phyloP scores from a whole-genome alignment of 441 rosid species.

The Arabidopsis hybrid region DNA sequence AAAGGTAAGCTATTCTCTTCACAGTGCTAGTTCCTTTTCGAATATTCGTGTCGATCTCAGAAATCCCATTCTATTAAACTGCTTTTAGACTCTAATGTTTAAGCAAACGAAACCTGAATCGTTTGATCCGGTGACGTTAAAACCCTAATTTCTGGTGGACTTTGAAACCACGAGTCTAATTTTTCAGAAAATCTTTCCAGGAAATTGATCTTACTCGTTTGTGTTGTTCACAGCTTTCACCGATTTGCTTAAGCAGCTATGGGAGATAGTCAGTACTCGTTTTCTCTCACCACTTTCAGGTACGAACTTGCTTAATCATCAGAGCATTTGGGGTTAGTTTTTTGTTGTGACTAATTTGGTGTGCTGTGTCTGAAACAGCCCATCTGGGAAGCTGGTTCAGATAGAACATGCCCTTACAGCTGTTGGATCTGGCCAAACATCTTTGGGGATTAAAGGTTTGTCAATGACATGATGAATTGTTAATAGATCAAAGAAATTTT shows the following conservation, averaged over 20 bases:
- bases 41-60: not conserved
- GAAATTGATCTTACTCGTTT: not conserved
- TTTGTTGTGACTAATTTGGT: not conserved
- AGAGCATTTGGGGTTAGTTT: not conserved
- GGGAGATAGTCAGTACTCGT: constrained; percentile 48
- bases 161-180: not conserved
- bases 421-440: constrained; percentile 97
- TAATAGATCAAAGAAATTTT: not conserved
- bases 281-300: constrained; percentile 48
- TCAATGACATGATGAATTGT: not conserved
- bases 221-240: constrained; percentile 23
- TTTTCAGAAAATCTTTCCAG: not conserved
- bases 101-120: not conserved
- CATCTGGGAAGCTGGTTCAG: constrained; percentile 99
- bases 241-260: constrained; percentile 17
- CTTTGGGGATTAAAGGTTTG: constrained; percentile 92
- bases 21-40: not conserved
- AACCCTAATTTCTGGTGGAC: not conserved
- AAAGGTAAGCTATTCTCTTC: constrained; percentile 27
- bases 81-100: not conserved
- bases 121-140: constrained; percentile 1
- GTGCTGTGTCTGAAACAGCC: constrained; percentile 49
- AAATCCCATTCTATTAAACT: not conserved
- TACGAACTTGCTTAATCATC: constrained; percentile 9
- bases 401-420: constrained; percentile 98